Conservation (phyloP, 192 early-diverging fungal species). For the Lobosporangium transversale region DNA sequence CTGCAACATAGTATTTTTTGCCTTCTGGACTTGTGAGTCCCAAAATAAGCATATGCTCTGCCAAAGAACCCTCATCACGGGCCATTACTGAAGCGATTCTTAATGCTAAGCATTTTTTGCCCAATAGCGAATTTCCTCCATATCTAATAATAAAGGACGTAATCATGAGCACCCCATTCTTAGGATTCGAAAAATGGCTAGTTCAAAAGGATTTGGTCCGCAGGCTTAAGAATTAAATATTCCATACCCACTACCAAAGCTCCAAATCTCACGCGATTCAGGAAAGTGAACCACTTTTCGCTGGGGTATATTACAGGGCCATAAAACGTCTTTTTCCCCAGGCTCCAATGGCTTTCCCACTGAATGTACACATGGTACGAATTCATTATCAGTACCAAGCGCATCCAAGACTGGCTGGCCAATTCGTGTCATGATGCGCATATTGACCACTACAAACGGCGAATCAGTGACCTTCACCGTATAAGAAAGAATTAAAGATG, state of each 20-base stretch:
- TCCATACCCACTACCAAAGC: slow-evolving; percentile 45
- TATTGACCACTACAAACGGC: slow-evolving; percentile 49
- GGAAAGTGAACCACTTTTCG: slow-evolving; percentile 52
- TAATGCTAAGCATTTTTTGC: slow-evolving; percentile 45
- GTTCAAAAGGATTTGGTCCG: background rate
- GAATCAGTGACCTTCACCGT: slow-evolving; percentile 36
- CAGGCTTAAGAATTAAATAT: background rate
- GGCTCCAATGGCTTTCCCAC: slow-evolving; percentile 45
- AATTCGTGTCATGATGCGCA: slow-evolving; percentile 49
- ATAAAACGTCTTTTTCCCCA: slow-evolving; percentile 43
- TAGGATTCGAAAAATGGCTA: background rate
- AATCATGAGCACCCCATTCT: too few species aligned
- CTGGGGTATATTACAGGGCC: slow-evolving; percentile 48
- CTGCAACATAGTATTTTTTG: slow-evolving; percentile 49
- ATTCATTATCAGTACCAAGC: slow-evolving; percentile 41
- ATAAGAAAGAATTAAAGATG: background rate
- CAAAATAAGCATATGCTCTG: slow-evolving; percentile 50
- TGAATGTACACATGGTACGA: slow-evolving; percentile 54
- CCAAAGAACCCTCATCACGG: slow-evolving; percentile 46
- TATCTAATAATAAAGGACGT: too few species aligned
- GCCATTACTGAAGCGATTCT: slow-evolving; percentile 51
- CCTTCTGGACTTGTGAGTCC: slow-evolving; percentile 44
- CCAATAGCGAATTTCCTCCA: slow-evolving; percentile 44
- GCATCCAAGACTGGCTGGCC: slow-evolving; percentile 46
- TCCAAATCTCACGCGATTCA: slow-evolving; percentile 53